phyloP scores from a whole-genome alignment of 2,329 filamentous ascomycete genomes.

The Nigrospora sphaerica region DNA sequence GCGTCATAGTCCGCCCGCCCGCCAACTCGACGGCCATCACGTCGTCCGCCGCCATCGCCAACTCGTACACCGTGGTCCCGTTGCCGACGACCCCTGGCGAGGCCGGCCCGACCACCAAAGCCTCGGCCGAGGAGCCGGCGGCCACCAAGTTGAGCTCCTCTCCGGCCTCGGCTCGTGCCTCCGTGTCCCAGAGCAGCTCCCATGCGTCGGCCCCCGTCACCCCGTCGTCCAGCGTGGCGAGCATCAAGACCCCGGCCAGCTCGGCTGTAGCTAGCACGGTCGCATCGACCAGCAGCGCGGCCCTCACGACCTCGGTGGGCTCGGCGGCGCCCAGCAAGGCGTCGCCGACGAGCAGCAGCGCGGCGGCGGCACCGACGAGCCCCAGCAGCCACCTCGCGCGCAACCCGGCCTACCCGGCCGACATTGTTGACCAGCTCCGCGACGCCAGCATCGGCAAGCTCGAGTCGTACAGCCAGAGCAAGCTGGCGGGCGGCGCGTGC shows the following conservation, averaged over 20 bases:
- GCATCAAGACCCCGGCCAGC: background rate
- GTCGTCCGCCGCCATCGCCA: background rate
- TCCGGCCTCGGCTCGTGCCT: too few species aligned
- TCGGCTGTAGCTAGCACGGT: background rate
- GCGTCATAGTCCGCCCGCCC: background rate
- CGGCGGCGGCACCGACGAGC: background rate
- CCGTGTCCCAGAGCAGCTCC: too few species aligned
- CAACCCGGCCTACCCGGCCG: background rate
- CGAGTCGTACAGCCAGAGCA: background rate
- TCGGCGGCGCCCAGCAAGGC: background rate
- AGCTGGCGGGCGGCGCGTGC: conserved; percentile 1
- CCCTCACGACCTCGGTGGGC: background rate
- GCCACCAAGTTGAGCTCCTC: background rate
- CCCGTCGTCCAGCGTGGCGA: background rate
- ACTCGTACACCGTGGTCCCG: background rate
- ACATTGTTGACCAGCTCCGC: conserved; percentile 2
- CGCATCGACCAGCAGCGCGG: background rate
- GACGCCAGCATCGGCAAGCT: conserved; percentile 4
- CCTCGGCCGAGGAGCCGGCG: background rate
- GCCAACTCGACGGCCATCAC: background rate
- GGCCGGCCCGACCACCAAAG: background rate
- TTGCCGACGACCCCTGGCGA: background rate
- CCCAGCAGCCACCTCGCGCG: background rate
- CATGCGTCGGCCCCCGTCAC: background rate
- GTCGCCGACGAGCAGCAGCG: background rate